A percentile compares a stretch with the other conserved stretches of the same genome.
phyloP scores from a whole-genome alignment of 768 basidiomycete genomes.

The Saitozyma sp. region DNA sequence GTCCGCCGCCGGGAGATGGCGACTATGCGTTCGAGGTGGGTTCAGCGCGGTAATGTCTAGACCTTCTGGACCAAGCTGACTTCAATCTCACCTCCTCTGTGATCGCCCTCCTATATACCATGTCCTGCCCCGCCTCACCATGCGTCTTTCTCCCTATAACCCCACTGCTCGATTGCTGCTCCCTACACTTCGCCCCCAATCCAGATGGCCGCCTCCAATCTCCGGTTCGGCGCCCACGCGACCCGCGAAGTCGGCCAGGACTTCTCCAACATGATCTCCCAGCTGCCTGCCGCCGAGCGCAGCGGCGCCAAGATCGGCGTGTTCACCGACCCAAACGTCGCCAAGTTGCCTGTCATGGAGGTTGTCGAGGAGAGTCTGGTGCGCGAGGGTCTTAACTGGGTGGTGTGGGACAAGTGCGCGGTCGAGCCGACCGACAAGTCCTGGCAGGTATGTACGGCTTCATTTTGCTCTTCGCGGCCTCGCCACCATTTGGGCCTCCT shows the following conservation, averaged over 20 bases:
- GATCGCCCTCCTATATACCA: no score
- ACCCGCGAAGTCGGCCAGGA: constrained; percentile 48
- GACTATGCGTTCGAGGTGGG: constrained; percentile 52
- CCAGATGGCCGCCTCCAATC: constrained; percentile 50
- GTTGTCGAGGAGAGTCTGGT: constrained; percentile 65
- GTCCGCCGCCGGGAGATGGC: constrained; percentile 33
- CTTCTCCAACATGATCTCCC: constrained; percentile 41
- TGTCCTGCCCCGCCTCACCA: no score
- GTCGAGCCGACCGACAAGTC: constrained; percentile 83
- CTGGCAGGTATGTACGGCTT: constrained; percentile 37
- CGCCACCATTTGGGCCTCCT: neutral
- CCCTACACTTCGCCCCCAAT: no score
- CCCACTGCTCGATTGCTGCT: no score
- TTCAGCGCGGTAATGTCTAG: neutral
- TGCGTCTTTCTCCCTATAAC: no score
- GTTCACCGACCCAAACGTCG: constrained; percentile 86
- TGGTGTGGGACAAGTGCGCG: constrained; percentile 53
- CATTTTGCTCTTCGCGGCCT: no score
- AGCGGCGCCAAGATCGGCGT: constrained; percentile 70
- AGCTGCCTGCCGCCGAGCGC: constrained; percentile 34
- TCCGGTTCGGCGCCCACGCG: constrained; percentile 48
- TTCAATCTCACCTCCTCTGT: neutral
- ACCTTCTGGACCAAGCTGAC: constrained; percentile 8
- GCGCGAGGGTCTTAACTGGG: constrained; percentile 58
- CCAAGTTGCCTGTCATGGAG: constrained; percentile 77